These are phyloP conservation scores for Vicia sativa DNA, from an alignment of 306 rosid genomes.

Conservation along the genomic window DNA sequence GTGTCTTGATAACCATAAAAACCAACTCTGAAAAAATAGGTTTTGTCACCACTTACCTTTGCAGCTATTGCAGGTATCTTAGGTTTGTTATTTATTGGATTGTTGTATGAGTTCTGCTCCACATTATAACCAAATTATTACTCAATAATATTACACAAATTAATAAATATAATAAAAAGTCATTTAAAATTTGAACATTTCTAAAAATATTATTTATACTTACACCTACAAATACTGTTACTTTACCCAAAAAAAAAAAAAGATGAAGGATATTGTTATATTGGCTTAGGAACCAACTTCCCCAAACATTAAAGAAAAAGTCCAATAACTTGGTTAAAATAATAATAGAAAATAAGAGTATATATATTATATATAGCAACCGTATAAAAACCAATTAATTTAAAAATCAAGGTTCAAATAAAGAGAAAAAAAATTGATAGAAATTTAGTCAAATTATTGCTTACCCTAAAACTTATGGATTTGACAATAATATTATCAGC, in stretches of 20 bases:
- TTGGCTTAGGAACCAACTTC: not conserved
- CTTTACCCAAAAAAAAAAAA: too few species aligned
- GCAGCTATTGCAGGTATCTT: conserved; percentile 72
- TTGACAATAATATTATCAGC: conserved; percentile 66
- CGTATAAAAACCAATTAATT: too few species aligned
- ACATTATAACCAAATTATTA: not conserved
- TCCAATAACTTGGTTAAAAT: not conserved
- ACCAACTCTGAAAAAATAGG: conserved; percentile 60
- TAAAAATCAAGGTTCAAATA: too few species aligned
- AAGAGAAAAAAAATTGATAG: too few species aligned
- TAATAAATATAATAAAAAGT: too few species aligned
- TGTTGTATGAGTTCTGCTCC: conserved; percentile 66
- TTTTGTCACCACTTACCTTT: conserved; percentile 61
- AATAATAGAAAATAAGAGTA: too few species aligned
- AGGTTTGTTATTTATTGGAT: conserved; percentile 41
- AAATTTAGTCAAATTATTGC: conserved; percentile 1
- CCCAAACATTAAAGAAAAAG: not conserved
- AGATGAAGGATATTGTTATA: too few species aligned
- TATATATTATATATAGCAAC: too few species aligned
- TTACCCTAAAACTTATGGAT: conserved; percentile 66
- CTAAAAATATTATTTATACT: not conserved
- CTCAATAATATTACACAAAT: too few species aligned
- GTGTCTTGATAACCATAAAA: conserved; percentile 88
- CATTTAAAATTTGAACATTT: too few species aligned
- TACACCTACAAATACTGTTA: not conserved